Base-by-base conservation (phyloP, 441 rosid species). In the Croton setiger region DNA sequence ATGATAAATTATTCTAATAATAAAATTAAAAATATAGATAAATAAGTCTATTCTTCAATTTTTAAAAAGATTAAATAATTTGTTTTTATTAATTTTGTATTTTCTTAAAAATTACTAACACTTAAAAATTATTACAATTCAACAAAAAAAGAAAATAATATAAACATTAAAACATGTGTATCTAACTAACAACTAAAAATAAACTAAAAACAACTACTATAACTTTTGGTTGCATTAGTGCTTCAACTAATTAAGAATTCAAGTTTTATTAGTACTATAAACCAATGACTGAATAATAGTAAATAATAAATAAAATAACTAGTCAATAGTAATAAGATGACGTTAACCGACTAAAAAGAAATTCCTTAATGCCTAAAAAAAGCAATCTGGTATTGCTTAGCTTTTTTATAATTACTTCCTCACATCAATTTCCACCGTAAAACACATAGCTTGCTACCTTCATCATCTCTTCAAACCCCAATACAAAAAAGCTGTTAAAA, bases 401-500 rank as follows among this genome's bases (percentile, higher is more conserved):
- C 65, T 71, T 54, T 64, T 35, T 64, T 35, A 60, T 66, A n/a
- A 71, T 74, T 60, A 51, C 60, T 20, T 52, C 61, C 31, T 27
- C 41, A 56, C 57, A 5, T 31, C 51, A 44, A 33, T 56, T 20
- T 65, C 62, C 31, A 47, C 41, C 10, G 69, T 71, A 68, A 71
- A 60, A 61, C 66, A 59, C 27, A 68, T 43, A 39, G 69, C 56
- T 43, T 45, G 63, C 59, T 55, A 37, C 58, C 48, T 45, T 9
- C 13, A 65, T 65, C 58, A 70, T 69, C 68, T 63, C 54, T 27
- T 21, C 53, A 12, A 57, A 41, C 17, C 64, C 67, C 56, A 31
- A 61, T 27, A 27, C 31, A 73, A 23, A 69, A 68, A 69, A 64
- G 80, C 69, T 60, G 76, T 43, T 36, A 71, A 75, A 68, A 27